phyloP scores from a whole-genome alignment of 352 stramenopile genomes.

The Globisporangium ultimum region DNA sequence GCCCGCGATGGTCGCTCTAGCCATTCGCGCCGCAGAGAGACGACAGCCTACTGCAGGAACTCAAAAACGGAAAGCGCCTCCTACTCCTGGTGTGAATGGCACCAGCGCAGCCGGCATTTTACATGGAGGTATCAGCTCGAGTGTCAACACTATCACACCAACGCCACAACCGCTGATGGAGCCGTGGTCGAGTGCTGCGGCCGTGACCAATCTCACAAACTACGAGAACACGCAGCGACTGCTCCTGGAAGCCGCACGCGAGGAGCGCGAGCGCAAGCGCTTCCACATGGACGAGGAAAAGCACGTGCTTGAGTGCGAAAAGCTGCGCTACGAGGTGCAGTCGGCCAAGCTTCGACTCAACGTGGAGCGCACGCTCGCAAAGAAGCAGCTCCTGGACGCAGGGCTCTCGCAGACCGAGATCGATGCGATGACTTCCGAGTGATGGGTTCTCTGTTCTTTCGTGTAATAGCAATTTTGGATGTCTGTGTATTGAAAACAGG shows the following conservation, averaged over 20 bases:
- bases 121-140: background rate
- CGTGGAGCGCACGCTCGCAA: slow-evolving; percentile 48
- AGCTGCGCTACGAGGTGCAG: slow-evolving; percentile 59
- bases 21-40: slow-evolving; percentile 3
- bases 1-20: background rate
- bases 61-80: slow-evolving; percentile 5
- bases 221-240: slow-evolving; percentile 51
- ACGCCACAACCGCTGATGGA: slow-evolving; percentile 1
- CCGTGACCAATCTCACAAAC: slow-evolving; percentile 18
- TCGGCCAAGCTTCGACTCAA: slow-evolving; percentile 41
- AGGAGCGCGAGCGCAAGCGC: slow-evolving; percentile 60
- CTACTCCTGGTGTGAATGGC: too few species aligned
- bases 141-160: background rate
- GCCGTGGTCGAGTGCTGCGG: slow-evolving; percentile 19
- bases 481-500: too few species aligned
- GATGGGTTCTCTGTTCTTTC: background rate
- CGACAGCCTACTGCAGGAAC: background rate
- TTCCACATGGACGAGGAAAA: slow-evolving; percentile 63
- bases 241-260: slow-evolving; percentile 45
- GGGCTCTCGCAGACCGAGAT: slow-evolving; percentile 41
- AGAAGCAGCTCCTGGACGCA: slow-evolving; percentile 49
- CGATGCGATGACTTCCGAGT: slow-evolving; percentile 15
- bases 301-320: slow-evolving; percentile 59
- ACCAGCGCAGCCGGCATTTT: too few species aligned
- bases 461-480: too few species aligned